Evolutionary conservation across 768 basidiomycete species (phyloP).

Genomic region (Lentinula sp.): DNA sequence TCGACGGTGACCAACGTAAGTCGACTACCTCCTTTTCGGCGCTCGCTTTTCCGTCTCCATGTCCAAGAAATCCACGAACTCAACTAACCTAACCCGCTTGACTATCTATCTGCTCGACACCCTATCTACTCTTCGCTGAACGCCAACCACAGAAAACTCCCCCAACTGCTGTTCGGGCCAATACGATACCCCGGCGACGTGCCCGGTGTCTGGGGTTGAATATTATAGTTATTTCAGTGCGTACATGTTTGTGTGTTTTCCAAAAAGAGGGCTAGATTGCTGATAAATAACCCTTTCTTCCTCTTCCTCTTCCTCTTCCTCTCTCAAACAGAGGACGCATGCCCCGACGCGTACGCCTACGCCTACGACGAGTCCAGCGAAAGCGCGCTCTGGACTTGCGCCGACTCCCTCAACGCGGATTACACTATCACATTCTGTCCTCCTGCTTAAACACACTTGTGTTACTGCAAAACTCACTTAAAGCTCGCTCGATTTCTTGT

Average conservation of each 20-base stretch:
- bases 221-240: conserved; percentile 47
- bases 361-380: conserved; percentile 38
- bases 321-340: neutral
- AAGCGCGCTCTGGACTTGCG: conserved; percentile 41
- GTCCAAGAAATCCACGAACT: too few species aligned
- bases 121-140: neutral
- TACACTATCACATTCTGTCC: conserved; percentile 33
- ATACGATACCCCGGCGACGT: conserved; percentile 32
- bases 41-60: too few species aligned
- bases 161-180: conserved; percentile 20
- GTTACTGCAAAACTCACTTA: too few species aligned
- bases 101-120: too few species aligned
- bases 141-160: conserved; percentile 7
- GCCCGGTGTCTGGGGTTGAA: conserved; percentile 40
- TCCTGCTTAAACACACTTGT: conserved; percentile 4
- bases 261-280: too few species aligned
- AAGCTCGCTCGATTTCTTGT: too few species aligned
- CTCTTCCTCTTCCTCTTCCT: neutral
- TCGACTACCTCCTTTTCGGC: neutral
- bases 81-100: too few species aligned
- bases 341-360: conserved; percentile 29
- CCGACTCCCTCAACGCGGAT: conserved; percentile 20
- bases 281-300: neutral
- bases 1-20: conserved; percentile 24
- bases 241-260: neutral